These are phyloP conservation scores for Bodo saltans DNA, from an alignment of 78 protist species.

Conservation along the genomic window DNA sequence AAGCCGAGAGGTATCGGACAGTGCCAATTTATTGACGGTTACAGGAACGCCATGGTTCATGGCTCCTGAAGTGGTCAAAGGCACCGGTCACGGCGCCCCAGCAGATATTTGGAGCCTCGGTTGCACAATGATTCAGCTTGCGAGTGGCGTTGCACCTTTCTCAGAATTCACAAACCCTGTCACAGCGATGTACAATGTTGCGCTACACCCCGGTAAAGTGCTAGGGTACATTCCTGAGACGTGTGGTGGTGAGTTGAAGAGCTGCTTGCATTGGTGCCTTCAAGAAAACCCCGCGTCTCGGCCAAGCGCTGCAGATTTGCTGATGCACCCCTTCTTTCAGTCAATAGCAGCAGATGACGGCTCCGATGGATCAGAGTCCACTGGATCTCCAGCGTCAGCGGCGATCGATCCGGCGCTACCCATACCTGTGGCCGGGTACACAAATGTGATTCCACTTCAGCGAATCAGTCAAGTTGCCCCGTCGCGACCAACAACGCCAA, in stretches of 20 bases:
- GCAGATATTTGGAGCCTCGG: conserved; percentile 99
- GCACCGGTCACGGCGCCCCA: conserved; percentile 43
- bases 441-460: no score
- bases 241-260: not conserved
- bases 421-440: no score
- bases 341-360: no score
- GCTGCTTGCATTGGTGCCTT: not conserved
- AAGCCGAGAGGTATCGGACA: not conserved
- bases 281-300: not conserved
- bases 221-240: not conserved
- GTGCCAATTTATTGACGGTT: not conserved
- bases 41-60: conserved; percentile 85
- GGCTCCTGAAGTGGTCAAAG: conserved; percentile 96
- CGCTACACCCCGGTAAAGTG: not conserved
- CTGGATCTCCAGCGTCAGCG: no score
- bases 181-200: conserved; percentile 17
- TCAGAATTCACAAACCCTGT: not conserved
- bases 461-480: no score
- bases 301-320: not conserved
- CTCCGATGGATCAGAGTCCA: no score
- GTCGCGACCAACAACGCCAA: no score
- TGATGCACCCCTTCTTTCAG: conserved; percentile 16
- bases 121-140: conserved; percentile 95
- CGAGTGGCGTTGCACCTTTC: conserved; percentile 89
- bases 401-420: no score